phyloP scores from a whole-genome alignment of 306 rosid species.

The Vachellia collinsii region DNA sequence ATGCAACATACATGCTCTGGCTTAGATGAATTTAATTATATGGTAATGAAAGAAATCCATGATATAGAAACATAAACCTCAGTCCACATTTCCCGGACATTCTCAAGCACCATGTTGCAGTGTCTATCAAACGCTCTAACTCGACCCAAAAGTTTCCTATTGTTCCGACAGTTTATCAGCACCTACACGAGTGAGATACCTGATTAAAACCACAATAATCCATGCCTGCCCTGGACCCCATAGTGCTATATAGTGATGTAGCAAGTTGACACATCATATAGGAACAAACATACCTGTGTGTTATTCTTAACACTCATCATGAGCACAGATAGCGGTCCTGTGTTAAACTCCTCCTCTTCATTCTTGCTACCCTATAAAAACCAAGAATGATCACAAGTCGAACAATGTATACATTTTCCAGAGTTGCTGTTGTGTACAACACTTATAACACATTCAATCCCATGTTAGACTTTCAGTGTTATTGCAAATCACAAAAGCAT shows the following conservation, averaged over 20 bases:
- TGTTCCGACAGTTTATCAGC: conserved; percentile 86
- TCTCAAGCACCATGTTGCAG: conserved; percentile 97
- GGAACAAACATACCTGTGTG: conserved; percentile 62
- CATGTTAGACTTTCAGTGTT: neutral
- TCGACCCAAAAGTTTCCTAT: conserved; percentile 86
- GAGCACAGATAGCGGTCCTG: conserved; percentile 93
- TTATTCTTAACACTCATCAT: conserved; percentile 95
- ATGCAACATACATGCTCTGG: neutral
- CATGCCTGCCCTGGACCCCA: neutral
- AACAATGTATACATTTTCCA: neutral
- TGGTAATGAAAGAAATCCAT: neutral
- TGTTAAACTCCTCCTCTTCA: conserved; percentile 92
- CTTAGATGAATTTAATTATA: neutral
- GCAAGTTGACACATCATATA: too few relatives aligned
- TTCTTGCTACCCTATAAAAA: conserved; percentile 53
- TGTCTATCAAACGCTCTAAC: conserved; percentile 94
- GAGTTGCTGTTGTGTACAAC: neutral
- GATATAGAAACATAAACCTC: conserved; percentile 57
- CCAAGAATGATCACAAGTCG: neutral
- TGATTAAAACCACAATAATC: neutral
- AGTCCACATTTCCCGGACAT: conserved; percentile 98
- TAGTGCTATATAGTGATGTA: too few relatives aligned
- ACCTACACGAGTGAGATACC: conserved; percentile 47
- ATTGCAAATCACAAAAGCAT: conserved; percentile 2
- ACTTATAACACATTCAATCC: neutral